Percentiles rank a stretch among this genome's conserved stretches.
These are phyloP conservation scores for Malassezia furfur DNA, from an alignment of 1,284 basidiomycete species.

Conservation along the genomic window DNA sequence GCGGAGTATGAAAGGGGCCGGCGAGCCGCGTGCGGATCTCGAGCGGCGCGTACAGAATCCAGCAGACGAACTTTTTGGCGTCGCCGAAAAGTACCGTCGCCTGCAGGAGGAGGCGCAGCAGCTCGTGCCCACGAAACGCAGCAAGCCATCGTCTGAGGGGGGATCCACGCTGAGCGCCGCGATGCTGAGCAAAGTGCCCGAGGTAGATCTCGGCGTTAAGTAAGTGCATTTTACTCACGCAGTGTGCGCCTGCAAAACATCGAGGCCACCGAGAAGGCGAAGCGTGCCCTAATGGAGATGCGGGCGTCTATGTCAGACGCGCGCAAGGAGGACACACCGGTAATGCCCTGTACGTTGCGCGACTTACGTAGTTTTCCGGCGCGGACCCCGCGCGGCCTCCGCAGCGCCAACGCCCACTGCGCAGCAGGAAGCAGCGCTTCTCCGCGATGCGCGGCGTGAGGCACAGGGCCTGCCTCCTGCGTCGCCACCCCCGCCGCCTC, in stretches of 20 bases:
- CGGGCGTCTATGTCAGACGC: neutral
- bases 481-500: neutral
- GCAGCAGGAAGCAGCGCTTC: neutral
- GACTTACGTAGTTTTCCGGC: neutral
- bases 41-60: neutral
- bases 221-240: neutral
- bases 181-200: conserved; percentile 7
- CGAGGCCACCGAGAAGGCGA: conserved; percentile 16
- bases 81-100: conserved; percentile 1
- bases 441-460: neutral
- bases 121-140: neutral
- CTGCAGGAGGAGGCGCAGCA: neutral
- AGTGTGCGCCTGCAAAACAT: conserved; percentile 14
- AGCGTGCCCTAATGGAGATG: neutral
- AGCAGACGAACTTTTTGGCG: neutral
- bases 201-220: conserved; percentile 11
- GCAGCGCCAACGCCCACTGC: neutral
- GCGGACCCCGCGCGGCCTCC: neutral
- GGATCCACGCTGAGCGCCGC: neutral
- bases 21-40: neutral
- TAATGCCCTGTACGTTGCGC: neutral
- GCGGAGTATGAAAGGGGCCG: neutral
- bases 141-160: neutral
- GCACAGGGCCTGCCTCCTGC: neutral
- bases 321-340: too few species aligned